Evolutionary conservation across 805 yeast genomes (phyloP), one percentile per base, ranked within the genome.

Genomic region (Suhomyces vadensis): DNA sequence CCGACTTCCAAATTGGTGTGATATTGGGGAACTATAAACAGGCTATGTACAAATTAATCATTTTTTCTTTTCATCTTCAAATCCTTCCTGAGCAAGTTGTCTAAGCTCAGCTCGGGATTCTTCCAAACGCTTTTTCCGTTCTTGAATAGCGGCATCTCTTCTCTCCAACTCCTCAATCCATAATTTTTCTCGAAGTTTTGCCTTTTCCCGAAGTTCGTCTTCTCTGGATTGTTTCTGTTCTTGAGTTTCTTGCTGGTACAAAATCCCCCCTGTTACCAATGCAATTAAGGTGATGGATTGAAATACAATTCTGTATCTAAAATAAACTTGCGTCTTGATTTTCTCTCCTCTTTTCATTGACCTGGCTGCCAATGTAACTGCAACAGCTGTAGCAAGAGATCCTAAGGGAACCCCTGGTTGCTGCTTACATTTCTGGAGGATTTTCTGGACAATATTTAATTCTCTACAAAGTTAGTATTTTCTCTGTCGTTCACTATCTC

Each of bases 161-260:
- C 96, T 79, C 61, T 90, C 97, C 57, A 90, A 74, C 58, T 86
- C 95, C 59, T 86, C 88, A 49, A 90, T 85, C 97, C 97, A 91
- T 52, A 91, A 61, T 56, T 70, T 73, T 61, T 91, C 96, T 72
- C 97, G 83, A 60, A 80, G 67, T 63, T 85, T 85, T 33, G 97
- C 95, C 78, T 87, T 86, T 55, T 83, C 86, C 42, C 80, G 70
- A 53, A 87, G 71, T 50, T 72, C 60, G 24, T 86, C 92, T 53
- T 87, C 92, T 42, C 77, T 77, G 5, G 81, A 60, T 49, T 73
- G 69, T 52, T 70, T 72, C 41, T 74, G 73, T 35, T 57, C 63
- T 29, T 63, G 71, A 20, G 71, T 62, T 22, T 78, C 78, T 25
- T 67, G 58, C 48, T 87, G 90, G 62, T 78, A 87, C 46, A 77